Evolutionary conservation across 805 yeast species (phyloP).

Genomic region (Metschnikowia noctiluminum): DNA sequence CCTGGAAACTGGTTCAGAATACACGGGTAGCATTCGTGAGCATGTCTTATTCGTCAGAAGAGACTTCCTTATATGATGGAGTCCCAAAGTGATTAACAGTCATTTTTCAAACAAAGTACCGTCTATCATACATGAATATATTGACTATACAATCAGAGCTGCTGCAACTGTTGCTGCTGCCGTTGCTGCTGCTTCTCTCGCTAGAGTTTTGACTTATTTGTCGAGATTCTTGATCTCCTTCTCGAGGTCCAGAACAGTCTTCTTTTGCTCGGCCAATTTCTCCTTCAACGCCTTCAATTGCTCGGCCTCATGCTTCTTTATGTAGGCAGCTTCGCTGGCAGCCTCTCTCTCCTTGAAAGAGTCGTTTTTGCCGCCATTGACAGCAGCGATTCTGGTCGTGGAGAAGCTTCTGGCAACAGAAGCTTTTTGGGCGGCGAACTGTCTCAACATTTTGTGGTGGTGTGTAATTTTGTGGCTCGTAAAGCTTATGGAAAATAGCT

Average conservation of each 20-base stretch:
- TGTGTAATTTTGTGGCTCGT: not conserved
- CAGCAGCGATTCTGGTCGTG: constrained; percentile 12
- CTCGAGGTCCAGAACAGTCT: constrained; percentile 48
- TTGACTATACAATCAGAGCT: no score
- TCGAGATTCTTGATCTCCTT: constrained; percentile 49
- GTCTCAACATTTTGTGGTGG: constrained; percentile 18
- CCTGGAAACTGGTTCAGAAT: no score
- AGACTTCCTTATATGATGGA: no score
- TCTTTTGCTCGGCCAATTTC: constrained; percentile 72
- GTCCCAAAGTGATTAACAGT: no score
- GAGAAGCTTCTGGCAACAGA: constrained; percentile 17
- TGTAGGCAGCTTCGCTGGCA: constrained; percentile 83
- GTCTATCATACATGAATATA: not conserved
- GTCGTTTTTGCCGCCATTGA: constrained; percentile 17
- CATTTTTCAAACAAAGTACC: no score
- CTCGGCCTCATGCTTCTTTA: constrained; percentile 88
- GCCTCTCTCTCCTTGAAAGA: constrained; percentile 74
- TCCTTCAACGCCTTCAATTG: constrained; percentile 74
- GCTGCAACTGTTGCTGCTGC: no score
- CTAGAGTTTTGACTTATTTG: constrained; percentile 28
- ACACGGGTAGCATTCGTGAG: no score
- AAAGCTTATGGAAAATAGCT: not conserved
- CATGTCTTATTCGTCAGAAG: no score
- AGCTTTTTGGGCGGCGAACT: constrained; percentile 16
- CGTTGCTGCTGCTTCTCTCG: not conserved